Percentiles rank a stretch among this genome's conserved stretches.
Conservation (phyloP, 2,329 filamentous ascomycete genomes). For the Apiospora saccharicola region DNA sequence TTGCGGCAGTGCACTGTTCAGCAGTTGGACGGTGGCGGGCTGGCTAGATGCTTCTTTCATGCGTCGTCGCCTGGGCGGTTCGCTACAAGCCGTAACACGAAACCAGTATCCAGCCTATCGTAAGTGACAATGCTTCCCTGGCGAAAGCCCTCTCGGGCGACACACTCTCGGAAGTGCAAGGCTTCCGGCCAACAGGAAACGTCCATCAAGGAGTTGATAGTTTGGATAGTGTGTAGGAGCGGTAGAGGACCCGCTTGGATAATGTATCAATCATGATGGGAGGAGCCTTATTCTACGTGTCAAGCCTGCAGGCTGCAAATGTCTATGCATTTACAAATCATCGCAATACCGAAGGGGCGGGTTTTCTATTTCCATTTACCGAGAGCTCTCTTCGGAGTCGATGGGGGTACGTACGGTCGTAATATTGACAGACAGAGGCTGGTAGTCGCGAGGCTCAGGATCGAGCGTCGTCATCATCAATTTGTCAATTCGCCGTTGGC, state of each 20-base stretch:
- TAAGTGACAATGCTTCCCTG: not conserved
- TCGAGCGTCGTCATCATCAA: not conserved
- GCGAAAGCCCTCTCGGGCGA: not conserved
- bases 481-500: not conserved
- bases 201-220: not conserved
- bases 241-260: not conserved
- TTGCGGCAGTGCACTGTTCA: conserved; percentile 8
- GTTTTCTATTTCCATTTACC: no score
- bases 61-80: not conserved
- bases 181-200: not conserved
- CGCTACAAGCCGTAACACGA: conserved; percentile 1
- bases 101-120: not conserved
- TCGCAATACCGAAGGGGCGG: not conserved
- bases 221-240: not conserved
- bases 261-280: not conserved
- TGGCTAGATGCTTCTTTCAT: conserved; percentile 5
- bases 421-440: not conserved
- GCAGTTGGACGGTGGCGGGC: not conserved
- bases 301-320: not conserved
- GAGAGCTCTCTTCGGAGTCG: no score
- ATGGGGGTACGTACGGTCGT: no score
- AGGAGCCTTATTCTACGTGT: not conserved
- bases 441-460: not conserved
- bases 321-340: not conserved
- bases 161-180: not conserved